phyloP scores from a whole-genome alignment of 495 filamentous ascomycete genomes.

The Aspergillus biplanus region DNA sequence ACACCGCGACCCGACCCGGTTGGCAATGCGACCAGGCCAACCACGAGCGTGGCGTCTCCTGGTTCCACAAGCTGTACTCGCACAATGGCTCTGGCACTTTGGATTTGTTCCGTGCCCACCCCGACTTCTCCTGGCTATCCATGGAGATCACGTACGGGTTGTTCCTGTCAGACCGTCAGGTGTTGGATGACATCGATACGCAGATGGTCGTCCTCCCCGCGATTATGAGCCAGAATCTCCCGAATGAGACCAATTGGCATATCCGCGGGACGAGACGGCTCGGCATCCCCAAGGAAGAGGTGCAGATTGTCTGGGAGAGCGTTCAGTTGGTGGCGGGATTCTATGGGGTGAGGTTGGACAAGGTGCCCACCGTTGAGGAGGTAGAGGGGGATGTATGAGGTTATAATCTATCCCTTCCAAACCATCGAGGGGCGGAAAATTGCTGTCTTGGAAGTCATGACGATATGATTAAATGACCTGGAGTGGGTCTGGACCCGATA shows the following conservation, averaged over 20 bases:
- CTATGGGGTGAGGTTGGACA: slow-evolving; percentile 40
- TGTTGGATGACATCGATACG: slow-evolving; percentile 56
- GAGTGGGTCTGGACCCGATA: too few species aligned
- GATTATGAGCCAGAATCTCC: slow-evolving; percentile 64
- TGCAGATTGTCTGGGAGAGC: slow-evolving; percentile 47
- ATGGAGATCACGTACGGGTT: slow-evolving; percentile 59
- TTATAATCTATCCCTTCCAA: slow-evolving; percentile 3
- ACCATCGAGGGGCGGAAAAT: too few species aligned
- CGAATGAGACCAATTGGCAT: slow-evolving; percentile 59
- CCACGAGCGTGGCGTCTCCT: slow-evolving; percentile 45
- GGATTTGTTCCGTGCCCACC: slow-evolving; percentile 52
- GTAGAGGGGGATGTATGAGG: slow-evolving; percentile 44
- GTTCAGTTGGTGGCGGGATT: slow-evolving; percentile 43
- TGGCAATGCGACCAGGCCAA: slow-evolving; percentile 52
- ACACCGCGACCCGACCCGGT: slow-evolving; percentile 46
- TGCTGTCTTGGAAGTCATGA: too few species aligned
- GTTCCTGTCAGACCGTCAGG: slow-evolving; percentile 57
- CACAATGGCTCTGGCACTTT: slow-evolving; percentile 41
- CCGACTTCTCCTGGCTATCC: slow-evolving; percentile 48
- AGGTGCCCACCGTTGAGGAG: slow-evolving; percentile 53
- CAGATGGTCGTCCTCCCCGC: slow-evolving; percentile 57
- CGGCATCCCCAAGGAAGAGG: slow-evolving; percentile 54
- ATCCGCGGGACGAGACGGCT: slow-evolving; percentile 56
- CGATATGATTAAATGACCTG: too few species aligned
- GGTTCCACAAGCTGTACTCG: slow-evolving; percentile 49